Base-by-base conservation (phyloP, 352 stramenopile species). In the Globisporangium camurandrum region DNA sequence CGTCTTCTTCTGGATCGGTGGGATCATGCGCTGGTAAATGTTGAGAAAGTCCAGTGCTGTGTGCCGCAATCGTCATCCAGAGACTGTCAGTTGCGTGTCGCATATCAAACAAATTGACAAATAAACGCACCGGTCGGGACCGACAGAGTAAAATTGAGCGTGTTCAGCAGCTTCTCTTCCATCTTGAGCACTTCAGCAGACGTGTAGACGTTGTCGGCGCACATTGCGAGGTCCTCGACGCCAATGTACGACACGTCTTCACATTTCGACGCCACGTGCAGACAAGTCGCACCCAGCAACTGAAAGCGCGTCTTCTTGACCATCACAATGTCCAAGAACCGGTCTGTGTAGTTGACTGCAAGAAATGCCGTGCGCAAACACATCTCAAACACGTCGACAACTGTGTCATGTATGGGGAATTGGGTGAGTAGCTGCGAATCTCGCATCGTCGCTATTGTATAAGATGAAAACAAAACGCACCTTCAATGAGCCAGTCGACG, bases 361-460 rank as follows among this genome's bases (percentile, higher is more conserved):
- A 96, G 60, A 51, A 95, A 96, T 11, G 84, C 86, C 23, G 82
- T 95, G 23, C 86, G 72, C 6, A 95, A 59, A 56, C 82, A 95
- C 86, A 96, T 96, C 51, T 96, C 86, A 48, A 96, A 96, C 27
- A 95, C 86, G 54, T 96, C 86, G 34, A 96, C 86, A 26, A 96
- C 86, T 89, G 60, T n/a, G n/a, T n/a, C n/a, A n/a, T n/a, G n/a
- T n/a, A n/a, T n/a, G n/a, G n/a, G n/a, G n/a, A n/a, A n/a, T n/a
- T n/a, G n/a, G n/a, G n/a, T n/a, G n/a, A n/a, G n/a, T n/a, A n/a
- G n/a, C n/a, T n/a, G n/a, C n/a, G n/a, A n/a, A n/a, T n/a, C n/a
- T n/a, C n/a, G n/a, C n/a, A n/a, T n/a, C n/a, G n/a, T n/a, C n/a
- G n/a, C n/a, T n/a, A n/a, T n/a, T n/a, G n/a, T n/a, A 19, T 9